These are phyloP conservation scores for Gnomoniopsis smithogilvyi DNA, from an alignment of 2,329 filamentous ascomycete genomes.

Conservation along the genomic window DNA sequence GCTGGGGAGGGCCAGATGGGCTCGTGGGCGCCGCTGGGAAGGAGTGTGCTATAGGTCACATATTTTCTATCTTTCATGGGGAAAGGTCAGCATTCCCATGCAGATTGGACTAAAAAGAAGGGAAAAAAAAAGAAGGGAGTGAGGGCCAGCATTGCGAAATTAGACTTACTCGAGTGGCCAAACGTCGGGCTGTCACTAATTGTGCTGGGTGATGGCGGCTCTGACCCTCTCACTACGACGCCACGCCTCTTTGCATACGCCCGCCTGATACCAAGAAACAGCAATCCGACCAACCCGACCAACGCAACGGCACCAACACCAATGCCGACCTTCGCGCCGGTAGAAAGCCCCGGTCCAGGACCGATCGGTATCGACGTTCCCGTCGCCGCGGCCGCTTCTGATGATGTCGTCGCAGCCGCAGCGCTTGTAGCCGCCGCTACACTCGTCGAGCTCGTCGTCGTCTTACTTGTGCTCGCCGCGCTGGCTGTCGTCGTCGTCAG, in stretches of 20 bases:
- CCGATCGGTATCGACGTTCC: background rate
- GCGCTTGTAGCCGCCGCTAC: background rate
- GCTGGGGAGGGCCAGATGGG: background rate
- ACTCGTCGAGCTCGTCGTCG: background rate
- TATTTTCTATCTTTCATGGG: background rate
- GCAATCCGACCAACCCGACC: constrained; percentile 9
- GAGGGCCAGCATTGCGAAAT: background rate
- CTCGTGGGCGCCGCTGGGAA: background rate
- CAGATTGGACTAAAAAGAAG: background rate
- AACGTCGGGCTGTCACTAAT: background rate
- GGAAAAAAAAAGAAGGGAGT: background rate
- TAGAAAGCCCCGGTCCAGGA: constrained; percentile 8
- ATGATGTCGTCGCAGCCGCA: background rate
- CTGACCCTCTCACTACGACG: constrained; percentile 6
- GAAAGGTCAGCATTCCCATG: background rate
- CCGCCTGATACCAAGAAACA: constrained; percentile 5
- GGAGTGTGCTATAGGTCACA: background rate
- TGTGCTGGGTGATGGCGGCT: background rate
- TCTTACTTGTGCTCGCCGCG: background rate
- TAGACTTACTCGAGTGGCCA: background rate
- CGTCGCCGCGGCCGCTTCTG: background rate
- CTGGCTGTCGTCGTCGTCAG: background rate
- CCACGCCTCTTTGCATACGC: background rate
- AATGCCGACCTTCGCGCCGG: constrained; percentile 21
- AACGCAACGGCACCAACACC: constrained; percentile 14